Evolutionary conservation across 2,329 filamentous ascomycete species (phyloP).

Genomic region (Penicillium expansum): DNA sequence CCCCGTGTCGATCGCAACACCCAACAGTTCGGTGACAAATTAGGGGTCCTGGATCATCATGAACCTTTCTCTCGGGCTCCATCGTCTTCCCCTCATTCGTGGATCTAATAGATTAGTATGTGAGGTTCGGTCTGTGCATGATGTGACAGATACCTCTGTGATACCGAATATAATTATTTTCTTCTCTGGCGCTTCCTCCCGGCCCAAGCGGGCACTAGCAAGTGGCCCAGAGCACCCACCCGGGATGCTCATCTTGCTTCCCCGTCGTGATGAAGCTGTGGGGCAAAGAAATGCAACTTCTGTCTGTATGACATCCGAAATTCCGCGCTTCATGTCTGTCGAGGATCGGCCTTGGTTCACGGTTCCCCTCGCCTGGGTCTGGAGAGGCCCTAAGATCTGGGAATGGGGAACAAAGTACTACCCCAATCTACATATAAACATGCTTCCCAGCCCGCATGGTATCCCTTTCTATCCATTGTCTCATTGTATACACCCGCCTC

Average conservation of each 20-base stretch:
- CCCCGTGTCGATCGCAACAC: constrained; percentile 33
- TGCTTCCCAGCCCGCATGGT: constrained; percentile 28
- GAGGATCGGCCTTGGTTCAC: constrained; percentile 23
- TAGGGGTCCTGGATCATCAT: constrained; percentile 27
- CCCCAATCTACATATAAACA: constrained; percentile 35
- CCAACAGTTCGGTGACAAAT: constrained; percentile 37
- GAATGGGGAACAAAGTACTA: constrained; percentile 11
- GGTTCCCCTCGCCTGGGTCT: constrained; percentile 27
- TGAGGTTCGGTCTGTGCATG: constrained; percentile 24
- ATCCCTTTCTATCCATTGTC: constrained; percentile 21
- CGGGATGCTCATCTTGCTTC: constrained; percentile 21
- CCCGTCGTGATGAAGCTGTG: constrained; percentile 20
- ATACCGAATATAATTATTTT: constrained; percentile 10
- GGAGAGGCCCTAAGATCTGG: constrained; percentile 8
- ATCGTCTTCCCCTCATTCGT: constrained; percentile 31
- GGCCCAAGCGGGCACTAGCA: constrained; percentile 12
- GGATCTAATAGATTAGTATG: constrained; percentile 21
- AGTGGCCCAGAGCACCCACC: constrained; percentile 12
- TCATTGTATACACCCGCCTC: constrained; percentile 27
- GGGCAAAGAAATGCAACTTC: constrained; percentile 17
- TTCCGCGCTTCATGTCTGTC: constrained; percentile 20
- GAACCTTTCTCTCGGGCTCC: constrained; percentile 21
- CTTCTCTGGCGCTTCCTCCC: constrained; percentile 10
- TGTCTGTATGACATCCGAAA: constrained; percentile 27
- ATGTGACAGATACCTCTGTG: constrained; percentile 35